Base-by-base conservation (phyloP, 345 rosid genomes). In the Linum lewisii region DNA sequence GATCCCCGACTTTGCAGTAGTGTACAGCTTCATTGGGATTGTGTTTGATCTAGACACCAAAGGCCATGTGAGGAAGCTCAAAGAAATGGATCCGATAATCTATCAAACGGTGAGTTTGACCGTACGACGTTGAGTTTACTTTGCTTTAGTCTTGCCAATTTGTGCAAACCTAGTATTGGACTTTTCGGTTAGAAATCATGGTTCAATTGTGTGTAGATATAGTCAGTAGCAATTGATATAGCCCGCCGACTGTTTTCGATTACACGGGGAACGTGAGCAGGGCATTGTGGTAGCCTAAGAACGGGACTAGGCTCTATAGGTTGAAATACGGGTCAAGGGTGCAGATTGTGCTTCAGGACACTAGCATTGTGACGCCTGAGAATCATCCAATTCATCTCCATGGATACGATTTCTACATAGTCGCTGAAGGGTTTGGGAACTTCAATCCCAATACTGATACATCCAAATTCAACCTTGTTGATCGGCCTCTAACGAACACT, bases 321-420 rank as follows among this genome's bases (percentile, higher is more conserved):
- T 20, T 52, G 24, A 52, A 52, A 21, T 52, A 52, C 56, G 56
- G 56, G 22, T 52, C 56, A 2, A 21, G 25, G 56, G 56, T 52
- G 6, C 56, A 52, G 15, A 8, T 52, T 6, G 56, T 52, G 56
- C 25, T 52, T 21, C 56, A 52, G 25, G 56, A 20, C 8, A 52
- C 56, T 4, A 52, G 56, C 14, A 52, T 52, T 21, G 56, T 52
- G 56, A 52, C 56, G 24, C 56, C 56, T 2, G 56, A 52, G 56
- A 52, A 52, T 15, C 56, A 52, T 21, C 56, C 56, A 11, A 52
- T 52, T 19, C 56, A 52, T 52, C 56, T 52, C 25, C 56, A 52
- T 52, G 56, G 56, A 52, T 52, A 52, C 15, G 56, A 52, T 52
- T 52, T 52, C 25, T 52, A 52, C 56, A 52, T 52, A 1, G 7